A percentile compares a stretch with the other conserved stretches of the same genome.
Conservation (phyloP, 495 filamentous ascomycete species). For the Chaetomium cochliodes region DNA sequence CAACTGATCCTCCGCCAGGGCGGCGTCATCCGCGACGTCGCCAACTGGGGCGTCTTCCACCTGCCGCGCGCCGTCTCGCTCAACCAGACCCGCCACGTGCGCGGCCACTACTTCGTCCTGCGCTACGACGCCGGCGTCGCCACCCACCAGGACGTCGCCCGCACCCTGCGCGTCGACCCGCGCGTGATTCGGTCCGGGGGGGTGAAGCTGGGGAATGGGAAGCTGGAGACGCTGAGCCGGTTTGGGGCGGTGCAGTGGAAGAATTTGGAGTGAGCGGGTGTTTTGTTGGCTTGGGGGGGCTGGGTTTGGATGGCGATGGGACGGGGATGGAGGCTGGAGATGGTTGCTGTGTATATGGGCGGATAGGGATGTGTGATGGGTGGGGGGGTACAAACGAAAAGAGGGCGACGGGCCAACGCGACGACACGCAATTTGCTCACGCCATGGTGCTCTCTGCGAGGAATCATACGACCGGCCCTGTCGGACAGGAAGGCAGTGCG, state of each 20-base stretch:
- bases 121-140: slow-evolving; percentile 76
- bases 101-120: slow-evolving; percentile 96
- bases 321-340: not conserved
- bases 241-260: slow-evolving; percentile 52
- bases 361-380: not conserved
- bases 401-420: too few relatives aligned
- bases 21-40: slow-evolving; percentile 87
- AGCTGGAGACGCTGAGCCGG: slow-evolving; percentile 65
- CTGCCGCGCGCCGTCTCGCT: slow-evolving; percentile 72
- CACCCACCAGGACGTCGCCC: slow-evolving; percentile 69
- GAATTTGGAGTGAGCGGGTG: slow-evolving; percentile 25
- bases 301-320: not conserved
- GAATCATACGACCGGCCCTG: too few relatives aligned
- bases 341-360: not conserved
- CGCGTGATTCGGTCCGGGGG: slow-evolving; percentile 82
- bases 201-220: slow-evolving; percentile 79
- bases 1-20: slow-evolving; percentile 75
- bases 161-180: slow-evolving; percentile 81
- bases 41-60: slow-evolving; percentile 90
- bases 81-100: slow-evolving; percentile 74
- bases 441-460: too few relatives aligned
- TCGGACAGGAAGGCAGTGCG: too few relatives aligned
- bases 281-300: not conserved
- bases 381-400: not conserved
- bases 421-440: too few relatives aligned